A percentile compares a stretch with the other conserved stretches of the same genome.
phyloP scores from a whole-genome alignment of 2,329 filamentous ascomycete species.

The Beauveria australis region DNA sequence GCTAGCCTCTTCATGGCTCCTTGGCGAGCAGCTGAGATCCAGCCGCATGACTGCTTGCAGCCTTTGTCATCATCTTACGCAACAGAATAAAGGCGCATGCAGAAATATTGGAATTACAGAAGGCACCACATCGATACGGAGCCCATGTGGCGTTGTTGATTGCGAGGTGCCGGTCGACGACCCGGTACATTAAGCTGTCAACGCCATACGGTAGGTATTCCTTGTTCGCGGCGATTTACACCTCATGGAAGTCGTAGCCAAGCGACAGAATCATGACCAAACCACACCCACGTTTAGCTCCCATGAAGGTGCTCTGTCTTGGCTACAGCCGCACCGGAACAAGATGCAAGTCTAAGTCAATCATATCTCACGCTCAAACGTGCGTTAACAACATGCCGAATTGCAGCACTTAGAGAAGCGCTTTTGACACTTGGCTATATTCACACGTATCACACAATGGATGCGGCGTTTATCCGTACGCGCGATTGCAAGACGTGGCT shows the following conservation, averaged over 20 bases:
- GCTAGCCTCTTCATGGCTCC: not conserved
- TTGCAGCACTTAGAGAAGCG: constrained; percentile 2
- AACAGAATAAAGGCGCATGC: not conserved
- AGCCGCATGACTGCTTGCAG: not conserved
- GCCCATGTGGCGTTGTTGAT: not conserved
- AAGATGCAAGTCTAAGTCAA: not conserved
- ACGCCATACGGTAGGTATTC: not conserved
- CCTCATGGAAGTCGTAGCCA: not conserved
- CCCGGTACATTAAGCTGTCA: not conserved
- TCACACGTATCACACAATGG: constrained; percentile 9
- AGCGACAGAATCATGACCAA: not conserved
- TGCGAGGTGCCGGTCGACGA: not conserved
- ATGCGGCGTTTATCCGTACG: not conserved
- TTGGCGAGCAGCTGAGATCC: not conserved
- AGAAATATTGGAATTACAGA: not conserved
- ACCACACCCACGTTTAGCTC: not conserved
- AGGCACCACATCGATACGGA: not conserved
- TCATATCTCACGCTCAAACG: not conserved
- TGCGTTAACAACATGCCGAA: not conserved
- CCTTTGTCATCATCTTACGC: not conserved
- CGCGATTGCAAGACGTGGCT: constrained; percentile 4
- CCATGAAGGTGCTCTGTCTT: constrained; percentile 9
- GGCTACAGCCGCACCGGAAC: constrained; percentile 8
- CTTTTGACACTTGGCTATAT: not conserved
- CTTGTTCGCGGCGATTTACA: not conserved